Conservation (phyloP, 2,329 filamentous ascomycete species). For the Claviceps fusiformis region DNA sequence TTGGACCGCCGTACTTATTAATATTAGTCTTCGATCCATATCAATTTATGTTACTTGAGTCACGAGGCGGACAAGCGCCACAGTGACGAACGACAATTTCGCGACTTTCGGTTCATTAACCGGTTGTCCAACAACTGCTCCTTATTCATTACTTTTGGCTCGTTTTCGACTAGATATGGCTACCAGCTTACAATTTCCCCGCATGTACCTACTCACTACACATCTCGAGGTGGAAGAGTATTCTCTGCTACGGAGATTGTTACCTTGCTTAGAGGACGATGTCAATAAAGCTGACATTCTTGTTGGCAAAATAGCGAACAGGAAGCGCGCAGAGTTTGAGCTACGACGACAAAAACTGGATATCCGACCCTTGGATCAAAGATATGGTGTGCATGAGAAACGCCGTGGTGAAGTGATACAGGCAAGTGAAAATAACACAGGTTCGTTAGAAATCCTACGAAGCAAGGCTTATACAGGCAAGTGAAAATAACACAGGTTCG, state of each 20-base stretch:
- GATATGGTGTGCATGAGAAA: background rate
- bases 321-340: constrained; percentile 63
- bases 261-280: constrained; percentile 57
- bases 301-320: constrained; percentile 57
- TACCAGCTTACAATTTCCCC: constrained; percentile 32
- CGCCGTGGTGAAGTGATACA: background rate
- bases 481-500: background rate
- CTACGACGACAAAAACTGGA: constrained; percentile 52
- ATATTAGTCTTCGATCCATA: no score
- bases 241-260: constrained; percentile 47
- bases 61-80: no score
- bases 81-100: no score
- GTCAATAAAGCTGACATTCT: constrained; percentile 59
- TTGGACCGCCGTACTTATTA: no score
- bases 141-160: background rate
- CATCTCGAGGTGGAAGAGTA: constrained; percentile 53
- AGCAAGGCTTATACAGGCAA: background rate
- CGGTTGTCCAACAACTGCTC: background rate
- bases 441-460: background rate
- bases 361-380: constrained; percentile 28
- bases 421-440: background rate
- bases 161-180: background rate
- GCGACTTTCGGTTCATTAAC: no score
- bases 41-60: no score
- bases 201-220: constrained; percentile 59